Evolutionary conservation across 2,329 filamentous ascomycete species (phyloP).

Genomic region (Fusarium continuum): DNA sequence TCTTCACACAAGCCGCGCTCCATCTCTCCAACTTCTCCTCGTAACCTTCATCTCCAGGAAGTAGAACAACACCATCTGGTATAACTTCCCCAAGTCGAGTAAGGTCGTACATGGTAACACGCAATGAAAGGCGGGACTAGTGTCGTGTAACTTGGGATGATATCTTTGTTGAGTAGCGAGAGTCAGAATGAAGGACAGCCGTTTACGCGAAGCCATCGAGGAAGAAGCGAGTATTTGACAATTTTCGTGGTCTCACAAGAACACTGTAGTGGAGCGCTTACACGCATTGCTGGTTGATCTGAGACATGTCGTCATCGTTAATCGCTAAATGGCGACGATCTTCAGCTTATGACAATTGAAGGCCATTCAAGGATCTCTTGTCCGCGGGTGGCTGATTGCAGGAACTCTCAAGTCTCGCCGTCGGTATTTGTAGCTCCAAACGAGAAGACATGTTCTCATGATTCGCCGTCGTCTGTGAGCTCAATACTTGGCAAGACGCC

Average conservation of each 20-base stretch:
- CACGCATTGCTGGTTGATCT: background rate
- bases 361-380: background rate
- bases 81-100: constrained; percentile 22
- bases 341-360: background rate
- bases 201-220: background rate
- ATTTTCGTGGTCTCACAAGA: constrained; percentile 17
- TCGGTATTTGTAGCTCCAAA: background rate
- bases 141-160: background rate
- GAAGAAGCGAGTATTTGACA: constrained; percentile 22
- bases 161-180: background rate
- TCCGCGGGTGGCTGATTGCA: background rate
- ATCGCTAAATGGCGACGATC: constrained; percentile 1
- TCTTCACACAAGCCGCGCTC: constrained; percentile 49
- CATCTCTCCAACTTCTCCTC: constrained; percentile 47
- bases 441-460: background rate
- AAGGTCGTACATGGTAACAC: constrained; percentile 31
- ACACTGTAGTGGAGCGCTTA: constrained; percentile 11
- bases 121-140: background rate
- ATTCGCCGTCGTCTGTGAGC: constrained; percentile 23
- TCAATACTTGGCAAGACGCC: constrained; percentile 30
- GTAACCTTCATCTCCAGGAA: constrained; percentile 46
- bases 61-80: constrained; percentile 38
- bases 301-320: constrained; percentile 40
- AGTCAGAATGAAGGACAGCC: background rate
- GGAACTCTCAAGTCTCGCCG: background rate